phyloP scores from a whole-genome alignment of 768 basidiomycete species.

The Suillus plorans region DNA sequence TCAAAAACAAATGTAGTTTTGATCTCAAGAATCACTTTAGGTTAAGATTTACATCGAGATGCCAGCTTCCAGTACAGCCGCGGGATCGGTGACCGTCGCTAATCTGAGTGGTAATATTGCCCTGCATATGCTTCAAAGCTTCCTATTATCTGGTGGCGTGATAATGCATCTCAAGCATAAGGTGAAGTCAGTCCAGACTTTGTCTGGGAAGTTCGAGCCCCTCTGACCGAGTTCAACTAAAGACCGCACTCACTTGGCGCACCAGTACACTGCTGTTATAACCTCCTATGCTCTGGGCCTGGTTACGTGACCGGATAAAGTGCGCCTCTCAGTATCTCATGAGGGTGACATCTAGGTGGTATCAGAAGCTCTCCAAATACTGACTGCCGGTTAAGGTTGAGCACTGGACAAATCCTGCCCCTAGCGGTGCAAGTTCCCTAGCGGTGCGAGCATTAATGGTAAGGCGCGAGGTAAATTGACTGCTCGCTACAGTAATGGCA shows the following conservation, averaged over 20 bases:
- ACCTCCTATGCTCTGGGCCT: slow-evolving; percentile 56
- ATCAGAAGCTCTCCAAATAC: slow-evolving; percentile 6
- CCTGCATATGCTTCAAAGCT: slow-evolving; percentile 34
- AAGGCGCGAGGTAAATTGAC: slow-evolving; percentile 55
- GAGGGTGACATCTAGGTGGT: slow-evolving; percentile 69
- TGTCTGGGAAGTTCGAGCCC: background rate
- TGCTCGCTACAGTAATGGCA: background rate
- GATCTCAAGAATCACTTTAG: slow-evolving; percentile 14
- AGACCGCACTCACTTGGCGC: slow-evolving; percentile 54
- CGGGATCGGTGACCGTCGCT: slow-evolving; percentile 34
- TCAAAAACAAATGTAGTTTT: slow-evolving; percentile 2
- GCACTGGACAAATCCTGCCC: slow-evolving; percentile 52
- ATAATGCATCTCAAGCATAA: slow-evolving; percentile 45
- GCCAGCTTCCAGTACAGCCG: slow-evolving; percentile 40
- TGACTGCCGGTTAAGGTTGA: slow-evolving; percentile 47
- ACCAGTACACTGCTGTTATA: slow-evolving; percentile 55
- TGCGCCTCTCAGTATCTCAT: slow-evolving; percentile 58
- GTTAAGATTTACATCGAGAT: slow-evolving; percentile 46
- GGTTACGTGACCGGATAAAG: slow-evolving; percentile 45
- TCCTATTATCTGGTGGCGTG: slow-evolving; percentile 43
- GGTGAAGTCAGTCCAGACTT: slow-evolving; percentile 11
- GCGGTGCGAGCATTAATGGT: slow-evolving; percentile 48
- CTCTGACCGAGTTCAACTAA: slow-evolving; percentile 41
- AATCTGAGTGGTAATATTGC: slow-evolving; percentile 34
- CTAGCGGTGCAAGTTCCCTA: slow-evolving; percentile 37